Percentiles rank a stretch among this genome's conserved stretches.
Conservation (phyloP, 139 green algal genomes). For the Chloropicon primus region DNA sequence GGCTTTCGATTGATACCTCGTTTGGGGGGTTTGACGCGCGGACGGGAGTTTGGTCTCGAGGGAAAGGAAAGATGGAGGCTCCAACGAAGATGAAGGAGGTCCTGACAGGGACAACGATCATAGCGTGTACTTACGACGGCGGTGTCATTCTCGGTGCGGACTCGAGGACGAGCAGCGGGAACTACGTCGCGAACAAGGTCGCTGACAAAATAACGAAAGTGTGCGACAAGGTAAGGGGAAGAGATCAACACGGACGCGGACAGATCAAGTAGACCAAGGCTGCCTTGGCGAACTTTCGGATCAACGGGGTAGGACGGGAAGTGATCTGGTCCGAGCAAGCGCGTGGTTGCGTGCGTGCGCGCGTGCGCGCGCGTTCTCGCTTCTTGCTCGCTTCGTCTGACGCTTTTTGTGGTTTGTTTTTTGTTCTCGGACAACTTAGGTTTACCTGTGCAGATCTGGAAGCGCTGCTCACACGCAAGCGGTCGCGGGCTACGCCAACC, state of each 20-base stretch:
- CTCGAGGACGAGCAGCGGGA: constrained; percentile 20
- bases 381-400: not conserved
- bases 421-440: not conserved
- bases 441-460: constrained; percentile 21
- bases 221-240: constrained; percentile 9
- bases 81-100: too few species aligned
- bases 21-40: too few species aligned
- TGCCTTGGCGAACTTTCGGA: too few species aligned
- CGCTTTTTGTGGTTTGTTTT: not conserved
- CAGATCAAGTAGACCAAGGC: too few species aligned
- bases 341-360: too few species aligned
- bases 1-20: too few species aligned
- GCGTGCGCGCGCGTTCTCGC: too few species aligned
- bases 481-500: constrained; percentile 29
- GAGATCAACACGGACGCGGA: too few species aligned
- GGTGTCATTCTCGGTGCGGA: constrained; percentile 18
- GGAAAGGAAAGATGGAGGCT: not conserved
- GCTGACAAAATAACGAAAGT: constrained; percentile 21
- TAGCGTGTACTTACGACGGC: constrained; percentile 11
- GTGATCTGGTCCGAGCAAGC: too few species aligned
- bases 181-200: constrained; percentile 19
- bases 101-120: constrained; percentile 14
- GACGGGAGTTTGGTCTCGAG: too few species aligned
- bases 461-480: constrained; percentile 7
- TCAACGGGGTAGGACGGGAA: too few species aligned